These are phyloP conservation scores for Poa annua DNA, from an alignment of 176 grass and related monocot genomes.

Conservation along the genomic window DNA sequence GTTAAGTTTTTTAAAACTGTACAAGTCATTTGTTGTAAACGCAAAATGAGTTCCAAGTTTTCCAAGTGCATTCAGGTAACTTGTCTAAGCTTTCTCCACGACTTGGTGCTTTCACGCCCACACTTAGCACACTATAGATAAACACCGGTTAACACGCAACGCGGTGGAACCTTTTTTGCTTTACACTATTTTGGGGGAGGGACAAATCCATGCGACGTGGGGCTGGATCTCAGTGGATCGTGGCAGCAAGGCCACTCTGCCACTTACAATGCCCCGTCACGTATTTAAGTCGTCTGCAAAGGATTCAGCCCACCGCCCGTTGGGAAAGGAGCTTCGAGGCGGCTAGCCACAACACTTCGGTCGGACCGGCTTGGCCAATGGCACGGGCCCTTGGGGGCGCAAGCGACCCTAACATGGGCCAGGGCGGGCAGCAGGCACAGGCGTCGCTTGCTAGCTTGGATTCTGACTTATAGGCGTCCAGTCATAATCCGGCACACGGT, in stretches of 20 bases:
- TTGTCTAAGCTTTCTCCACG: no score
- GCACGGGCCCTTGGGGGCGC: neutral
- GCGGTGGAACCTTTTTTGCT: no score
- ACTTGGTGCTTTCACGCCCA: no score
- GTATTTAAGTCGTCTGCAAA: conserved; percentile 78
- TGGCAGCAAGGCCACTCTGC: conserved; percentile 76
- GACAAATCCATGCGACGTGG: no score
- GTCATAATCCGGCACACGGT: conserved; percentile 65
- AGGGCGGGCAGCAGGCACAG: no score
- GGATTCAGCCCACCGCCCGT: conserved; percentile 57
- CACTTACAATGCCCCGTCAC: conserved; percentile 72
- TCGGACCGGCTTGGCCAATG: neutral
- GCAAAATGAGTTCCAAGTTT: no score
- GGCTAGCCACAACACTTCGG: neutral
- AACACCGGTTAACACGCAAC: no score
- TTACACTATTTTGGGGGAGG: no score
- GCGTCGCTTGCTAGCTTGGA: conserved; percentile 55
- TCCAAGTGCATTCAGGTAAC: no score
- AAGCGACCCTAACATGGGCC: conserved; percentile 25
- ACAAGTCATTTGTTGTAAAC: no score
- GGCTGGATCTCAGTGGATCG: conserved; percentile 37
- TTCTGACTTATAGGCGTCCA: conserved; percentile 66
- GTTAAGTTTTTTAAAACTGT: no score
- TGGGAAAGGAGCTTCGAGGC: conserved; percentile 41
- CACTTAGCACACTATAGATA: no score